These are phyloP conservation scores for Rhizopus microsporus DNA, from an alignment of 371 early-diverging fungal species.

Conservation along the genomic window DNA sequence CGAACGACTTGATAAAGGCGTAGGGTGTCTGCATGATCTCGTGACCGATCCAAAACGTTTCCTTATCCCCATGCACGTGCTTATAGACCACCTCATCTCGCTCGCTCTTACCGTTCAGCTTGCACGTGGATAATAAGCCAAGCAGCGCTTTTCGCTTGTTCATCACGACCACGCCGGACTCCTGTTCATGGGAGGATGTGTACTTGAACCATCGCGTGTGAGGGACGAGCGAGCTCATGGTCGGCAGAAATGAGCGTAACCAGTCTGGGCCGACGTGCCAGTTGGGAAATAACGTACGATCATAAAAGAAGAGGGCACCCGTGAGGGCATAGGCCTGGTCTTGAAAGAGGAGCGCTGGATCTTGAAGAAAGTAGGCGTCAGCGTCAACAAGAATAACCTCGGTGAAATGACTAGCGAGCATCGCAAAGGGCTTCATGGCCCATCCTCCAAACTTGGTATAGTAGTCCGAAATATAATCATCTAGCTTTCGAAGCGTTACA, in stretches of 20 bases:
- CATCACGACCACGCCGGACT: slow-evolving; percentile 60
- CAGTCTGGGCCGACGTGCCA: slow-evolving; percentile 33
- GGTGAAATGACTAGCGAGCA: slow-evolving; percentile 59
- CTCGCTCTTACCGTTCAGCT: slow-evolving; percentile 48
- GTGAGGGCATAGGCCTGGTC: slow-evolving; percentile 45
- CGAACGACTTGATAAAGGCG: slow-evolving; percentile 54
- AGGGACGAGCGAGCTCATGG: slow-evolving; percentile 25
- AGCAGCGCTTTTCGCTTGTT: slow-evolving; percentile 48
- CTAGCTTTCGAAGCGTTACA: slow-evolving; percentile 48
- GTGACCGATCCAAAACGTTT: slow-evolving; percentile 60
- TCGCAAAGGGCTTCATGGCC: slow-evolving; percentile 61
- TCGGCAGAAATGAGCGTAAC: slow-evolving; percentile 35
- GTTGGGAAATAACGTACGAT: slow-evolving; percentile 46
- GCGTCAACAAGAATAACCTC: slow-evolving; percentile 68
- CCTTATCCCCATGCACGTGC: slow-evolving; percentile 52
- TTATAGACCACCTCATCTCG: slow-evolving; percentile 43
- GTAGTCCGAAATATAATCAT: slow-evolving; percentile 32
- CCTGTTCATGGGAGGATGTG: slow-evolving; percentile 43
- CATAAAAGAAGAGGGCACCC: slow-evolving; percentile 59
- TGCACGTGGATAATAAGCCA: slow-evolving; percentile 53
- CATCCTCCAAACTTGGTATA: slow-evolving; percentile 49
- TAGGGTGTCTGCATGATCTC: slow-evolving; percentile 63
- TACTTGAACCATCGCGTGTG: slow-evolving; percentile 33
- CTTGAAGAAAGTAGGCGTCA: slow-evolving; percentile 64
- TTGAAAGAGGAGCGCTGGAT: slow-evolving; percentile 52